Conservation (phyloP, 495 filamentous ascomycete species). For the Xylaria nigripes region DNA sequence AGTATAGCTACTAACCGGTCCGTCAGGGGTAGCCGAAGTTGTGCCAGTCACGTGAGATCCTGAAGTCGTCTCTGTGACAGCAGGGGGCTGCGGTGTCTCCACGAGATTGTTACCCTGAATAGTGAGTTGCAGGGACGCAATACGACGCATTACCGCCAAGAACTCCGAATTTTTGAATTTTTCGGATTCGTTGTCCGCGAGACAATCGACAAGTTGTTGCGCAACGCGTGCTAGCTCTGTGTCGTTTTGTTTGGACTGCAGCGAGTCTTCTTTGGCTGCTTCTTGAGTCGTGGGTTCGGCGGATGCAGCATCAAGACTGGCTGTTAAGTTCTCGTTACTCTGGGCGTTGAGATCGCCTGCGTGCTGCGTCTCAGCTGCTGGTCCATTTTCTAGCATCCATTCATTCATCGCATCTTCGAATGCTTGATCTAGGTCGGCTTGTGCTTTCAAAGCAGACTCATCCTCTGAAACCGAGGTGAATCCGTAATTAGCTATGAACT, state of each 20-base stretch:
- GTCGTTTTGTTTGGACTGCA: conserved; percentile 10
- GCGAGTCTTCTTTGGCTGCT: not conserved
- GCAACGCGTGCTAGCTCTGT: conserved; percentile 34
- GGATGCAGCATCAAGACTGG: not conserved
- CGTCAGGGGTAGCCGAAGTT: not conserved
- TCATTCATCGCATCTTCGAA: conserved; percentile 8
- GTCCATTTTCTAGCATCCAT: conserved; percentile 7
- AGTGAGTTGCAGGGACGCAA: conserved; percentile 32
- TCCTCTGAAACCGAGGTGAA: not conserved
- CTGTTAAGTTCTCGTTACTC: not conserved
- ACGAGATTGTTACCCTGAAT: conserved; percentile 34
- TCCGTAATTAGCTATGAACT: not conserved
- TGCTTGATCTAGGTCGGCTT: not conserved
- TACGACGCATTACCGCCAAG: conserved; percentile 35
- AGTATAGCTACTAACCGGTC: not conserved
- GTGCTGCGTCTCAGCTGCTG: not conserved
- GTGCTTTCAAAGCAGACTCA: not conserved
- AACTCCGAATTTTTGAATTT: conserved; percentile 41
- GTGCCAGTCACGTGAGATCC: not conserved
- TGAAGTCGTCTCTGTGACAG: not conserved
- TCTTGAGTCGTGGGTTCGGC: conserved; percentile 1
- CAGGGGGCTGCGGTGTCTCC: conserved; percentile 6
- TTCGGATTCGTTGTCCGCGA: conserved; percentile 29
- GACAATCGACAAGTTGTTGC: conserved; percentile 30
- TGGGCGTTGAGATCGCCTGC: not conserved